Percentiles rank a stretch among this genome's conserved stretches.
These are phyloP conservation scores for Aspergillus tanneri DNA, from an alignment of 2,329 filamentous ascomycete species.

Conservation along the genomic window DNA sequence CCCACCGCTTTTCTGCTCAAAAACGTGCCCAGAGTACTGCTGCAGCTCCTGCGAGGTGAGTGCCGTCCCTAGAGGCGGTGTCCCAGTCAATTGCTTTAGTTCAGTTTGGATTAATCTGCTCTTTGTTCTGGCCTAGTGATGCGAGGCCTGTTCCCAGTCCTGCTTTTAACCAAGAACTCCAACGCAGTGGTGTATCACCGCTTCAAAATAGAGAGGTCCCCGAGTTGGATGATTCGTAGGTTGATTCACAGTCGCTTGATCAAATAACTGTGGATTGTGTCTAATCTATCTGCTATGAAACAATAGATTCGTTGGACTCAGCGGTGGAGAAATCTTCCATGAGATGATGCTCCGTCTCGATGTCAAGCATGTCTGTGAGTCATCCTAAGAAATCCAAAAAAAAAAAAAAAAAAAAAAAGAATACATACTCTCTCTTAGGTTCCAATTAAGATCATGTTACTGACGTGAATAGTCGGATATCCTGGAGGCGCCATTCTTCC, in stretches of 20 bases:
- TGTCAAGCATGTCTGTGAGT: constrained; percentile 92
- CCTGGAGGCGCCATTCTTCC: constrained; percentile 94
- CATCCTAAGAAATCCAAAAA: constrained; percentile 12
- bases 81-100: background rate
- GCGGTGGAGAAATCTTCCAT: constrained; percentile 94
- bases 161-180: constrained; percentile 55
- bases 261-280: background rate
- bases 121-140: constrained; percentile 42
- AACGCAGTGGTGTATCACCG: constrained; percentile 65
- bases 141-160: constrained; percentile 62
- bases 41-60: constrained; percentile 56
- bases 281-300: background rate
- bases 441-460: background rate
- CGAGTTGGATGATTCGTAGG: constrained; percentile 80
- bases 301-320: constrained; percentile 83
- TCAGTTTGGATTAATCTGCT: background rate
- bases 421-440: no score
- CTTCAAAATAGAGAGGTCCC: constrained; percentile 60
- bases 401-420: no score
- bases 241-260: constrained; percentile 18
- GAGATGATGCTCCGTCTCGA: constrained; percentile 96
- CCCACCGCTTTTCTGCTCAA: constrained; percentile 45
- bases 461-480: constrained; percentile 66
- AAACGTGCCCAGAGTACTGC: constrained; percentile 51
- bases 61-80: constrained; percentile 18